Conservation (phyloP, 2,329 filamentous ascomycete genomes). For the Alternaria solani region DNA sequence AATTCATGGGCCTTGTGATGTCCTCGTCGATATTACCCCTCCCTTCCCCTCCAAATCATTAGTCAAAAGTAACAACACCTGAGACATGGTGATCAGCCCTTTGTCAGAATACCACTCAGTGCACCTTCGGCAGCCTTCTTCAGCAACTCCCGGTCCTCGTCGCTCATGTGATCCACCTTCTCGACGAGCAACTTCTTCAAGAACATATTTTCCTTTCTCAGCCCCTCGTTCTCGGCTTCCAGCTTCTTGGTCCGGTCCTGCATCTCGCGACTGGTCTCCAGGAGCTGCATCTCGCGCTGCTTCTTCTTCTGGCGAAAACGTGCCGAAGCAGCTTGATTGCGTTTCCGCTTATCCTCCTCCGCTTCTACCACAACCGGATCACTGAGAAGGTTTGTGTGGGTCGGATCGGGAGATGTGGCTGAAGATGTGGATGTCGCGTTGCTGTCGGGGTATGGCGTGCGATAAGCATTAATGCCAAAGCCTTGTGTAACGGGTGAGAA, state of each 20-base stretch:
- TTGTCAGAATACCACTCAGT: constrained; percentile 9
- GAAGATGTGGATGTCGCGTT: constrained; percentile 41
- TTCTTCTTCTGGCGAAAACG: constrained; percentile 96
- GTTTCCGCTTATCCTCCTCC: constrained; percentile 88
- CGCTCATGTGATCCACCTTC: constrained; percentile 52
- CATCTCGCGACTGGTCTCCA: constrained; percentile 68
- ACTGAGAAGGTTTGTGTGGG: constrained; percentile 21
- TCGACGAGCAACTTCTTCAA: constrained; percentile 47
- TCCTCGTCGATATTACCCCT: no score
- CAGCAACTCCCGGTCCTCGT: constrained; percentile 42
- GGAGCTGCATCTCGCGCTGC: constrained; percentile 84
- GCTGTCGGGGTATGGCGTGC: constrained; percentile 45
- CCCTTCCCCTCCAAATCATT: no score
- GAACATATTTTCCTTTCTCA: constrained; percentile 55
- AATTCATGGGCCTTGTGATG: no score
- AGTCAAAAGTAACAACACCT: no score
- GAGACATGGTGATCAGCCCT: no score
- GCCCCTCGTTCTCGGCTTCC: constrained; percentile 59
- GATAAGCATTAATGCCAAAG: constrained; percentile 37
- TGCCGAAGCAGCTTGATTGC: constrained; percentile 87
- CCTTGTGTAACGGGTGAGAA: constrained; percentile 39
- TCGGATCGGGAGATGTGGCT: constrained; percentile 34
- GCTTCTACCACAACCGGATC: constrained; percentile 56
- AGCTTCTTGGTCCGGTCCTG: constrained; percentile 78
- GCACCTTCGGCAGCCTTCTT: constrained; percentile 34